Conservation (phyloP, 1,284 basidiomycete species). For the Boletus coffeatus region DNA sequence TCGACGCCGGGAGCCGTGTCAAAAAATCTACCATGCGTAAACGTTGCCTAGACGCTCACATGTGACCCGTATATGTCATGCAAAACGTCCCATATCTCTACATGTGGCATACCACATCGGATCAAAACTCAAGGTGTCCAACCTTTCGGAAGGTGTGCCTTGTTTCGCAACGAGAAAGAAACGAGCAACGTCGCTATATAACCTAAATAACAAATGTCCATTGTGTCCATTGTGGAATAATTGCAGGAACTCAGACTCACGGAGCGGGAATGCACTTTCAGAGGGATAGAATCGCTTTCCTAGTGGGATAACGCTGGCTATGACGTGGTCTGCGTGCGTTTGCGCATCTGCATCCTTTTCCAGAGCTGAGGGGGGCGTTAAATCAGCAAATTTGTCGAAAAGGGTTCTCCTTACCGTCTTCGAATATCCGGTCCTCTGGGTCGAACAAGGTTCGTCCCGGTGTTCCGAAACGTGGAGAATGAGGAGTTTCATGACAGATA, state of each 20-base stretch:
- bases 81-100: conserved; percentile 79
- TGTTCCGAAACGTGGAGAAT: conserved; percentile 94
- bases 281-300: conserved; percentile 87
- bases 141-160: conserved; percentile 55
- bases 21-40: conserved; percentile 45
- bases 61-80: conserved; percentile 87
- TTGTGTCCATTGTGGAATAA: not conserved
- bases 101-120: conserved; percentile 71
- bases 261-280: conserved; percentile 83
- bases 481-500: conserved; percentile 82
- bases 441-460: conserved; percentile 76
- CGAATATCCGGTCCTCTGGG: conserved; percentile 88
- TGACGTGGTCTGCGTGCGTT: conserved; percentile 56
- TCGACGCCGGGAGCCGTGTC: not conserved
- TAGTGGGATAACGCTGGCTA: conserved; percentile 61
- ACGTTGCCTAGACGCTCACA: conserved; percentile 38
- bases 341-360: conserved; percentile 44
- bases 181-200: conserved; percentile 66
- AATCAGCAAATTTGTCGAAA: not conserved
- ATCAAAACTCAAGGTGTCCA: conserved; percentile 79
- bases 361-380: conserved; percentile 34
- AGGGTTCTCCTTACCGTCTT: conserved; percentile 51
- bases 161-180: conserved; percentile 61
- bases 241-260: conserved; percentile 39
- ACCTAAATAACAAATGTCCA: conserved; percentile 39